Conservation (phyloP, 2,329 filamentous ascomycete genomes). For the Ciborinia camelliae region DNA sequence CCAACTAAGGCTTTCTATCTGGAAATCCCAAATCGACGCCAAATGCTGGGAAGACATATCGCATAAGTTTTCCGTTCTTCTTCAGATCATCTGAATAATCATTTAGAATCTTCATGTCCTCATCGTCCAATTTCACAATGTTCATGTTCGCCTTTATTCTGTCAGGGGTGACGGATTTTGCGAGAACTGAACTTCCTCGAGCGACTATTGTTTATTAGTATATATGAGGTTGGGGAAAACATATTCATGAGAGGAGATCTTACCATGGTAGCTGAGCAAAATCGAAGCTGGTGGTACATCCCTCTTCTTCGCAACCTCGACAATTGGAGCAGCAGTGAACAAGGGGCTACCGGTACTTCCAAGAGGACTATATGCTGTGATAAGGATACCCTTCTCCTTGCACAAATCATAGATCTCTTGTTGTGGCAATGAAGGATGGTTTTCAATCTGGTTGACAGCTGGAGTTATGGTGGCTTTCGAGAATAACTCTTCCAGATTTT, state of each 20-base stretch:
- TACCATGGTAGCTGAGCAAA: constrained; percentile 70
- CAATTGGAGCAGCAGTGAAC: constrained; percentile 56
- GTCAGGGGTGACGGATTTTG: constrained; percentile 66
- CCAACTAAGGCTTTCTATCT: constrained; percentile 41
- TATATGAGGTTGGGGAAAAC: background rate
- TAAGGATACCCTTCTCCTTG: constrained; percentile 47
- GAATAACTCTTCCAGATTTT: constrained; percentile 40
- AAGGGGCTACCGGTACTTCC: constrained; percentile 43
- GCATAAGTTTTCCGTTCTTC: constrained; percentile 50
- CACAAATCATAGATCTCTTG: constrained; percentile 50
- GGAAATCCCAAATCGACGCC: constrained; percentile 68
- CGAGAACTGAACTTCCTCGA: constrained; percentile 65
- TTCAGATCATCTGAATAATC: constrained; percentile 52
- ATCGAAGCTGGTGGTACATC: constrained; percentile 59
- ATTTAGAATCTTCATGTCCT: constrained; percentile 57
- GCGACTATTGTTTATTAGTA: constrained; percentile 49
- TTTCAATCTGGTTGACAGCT: constrained; percentile 58
- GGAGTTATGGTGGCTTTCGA: constrained; percentile 46
- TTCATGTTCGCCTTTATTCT: constrained; percentile 69
- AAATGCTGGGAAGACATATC: constrained; percentile 68
- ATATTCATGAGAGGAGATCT: constrained; percentile 35
- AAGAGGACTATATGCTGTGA: constrained; percentile 50
- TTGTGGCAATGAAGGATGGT: constrained; percentile 57
- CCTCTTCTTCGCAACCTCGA: constrained; percentile 63
- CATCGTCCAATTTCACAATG: constrained; percentile 60